Evolutionary conservation across 1,284 basidiomycete species (phyloP).

Genomic region (Schizophyllum amplum): DNA sequence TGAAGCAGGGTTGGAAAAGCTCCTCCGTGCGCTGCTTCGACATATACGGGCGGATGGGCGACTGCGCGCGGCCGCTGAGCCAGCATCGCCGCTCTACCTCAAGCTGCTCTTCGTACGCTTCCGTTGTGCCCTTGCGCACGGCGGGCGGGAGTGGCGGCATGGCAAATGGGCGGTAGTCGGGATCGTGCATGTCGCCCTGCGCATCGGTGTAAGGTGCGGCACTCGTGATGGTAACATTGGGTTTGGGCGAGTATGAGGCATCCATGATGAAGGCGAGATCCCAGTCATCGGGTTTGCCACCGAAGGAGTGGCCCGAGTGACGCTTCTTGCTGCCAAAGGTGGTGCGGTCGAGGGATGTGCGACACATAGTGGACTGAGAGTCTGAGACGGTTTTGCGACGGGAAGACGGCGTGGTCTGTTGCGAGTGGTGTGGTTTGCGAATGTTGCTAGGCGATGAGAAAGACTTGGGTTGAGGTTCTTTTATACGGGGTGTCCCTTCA

Average conservation of each 20-base stretch:
- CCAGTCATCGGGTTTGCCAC: neutral
- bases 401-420: no score
- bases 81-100: neutral
- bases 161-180: neutral
- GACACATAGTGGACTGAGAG: neutral
- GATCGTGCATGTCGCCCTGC: neutral
- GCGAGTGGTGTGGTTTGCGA: no score
- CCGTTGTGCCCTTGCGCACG: neutral
- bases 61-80: neutral
- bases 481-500: no score
- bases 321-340: neutral
- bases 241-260: neutral
- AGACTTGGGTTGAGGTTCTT: no score
- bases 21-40: neutral
- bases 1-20: neutral
- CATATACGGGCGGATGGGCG: neutral
- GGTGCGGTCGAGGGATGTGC: neutral
- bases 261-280: neutral
- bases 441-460: no score
- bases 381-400: neutral
- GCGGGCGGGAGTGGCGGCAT: neutral
- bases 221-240: neutral
- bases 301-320: neutral
- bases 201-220: neutral
- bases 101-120: neutral